Base-by-base conservation (phyloP, 1,284 basidiomycete genomes). In the Tranzscheliella williamsii region DNA sequence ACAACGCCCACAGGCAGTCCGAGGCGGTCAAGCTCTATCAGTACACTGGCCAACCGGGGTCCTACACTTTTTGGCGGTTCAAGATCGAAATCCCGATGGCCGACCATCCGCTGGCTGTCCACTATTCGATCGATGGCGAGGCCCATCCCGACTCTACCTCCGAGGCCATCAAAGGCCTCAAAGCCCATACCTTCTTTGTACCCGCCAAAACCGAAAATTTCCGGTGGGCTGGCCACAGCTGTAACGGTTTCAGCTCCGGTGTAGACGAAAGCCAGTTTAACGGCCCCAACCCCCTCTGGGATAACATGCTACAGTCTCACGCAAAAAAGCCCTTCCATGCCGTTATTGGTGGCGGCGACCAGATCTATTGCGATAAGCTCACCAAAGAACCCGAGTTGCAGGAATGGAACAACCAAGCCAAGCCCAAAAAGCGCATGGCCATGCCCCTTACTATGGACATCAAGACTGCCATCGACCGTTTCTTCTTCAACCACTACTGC, bases 51-150 rank as follows among this genome's bases (percentile, higher is more conserved):
- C 42, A 36, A 45, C 85, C 60, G 32, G 80, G 90, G 13, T 87
- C 87, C 0, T 90, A 84, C 74, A 91, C 90, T 1, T 98, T 98
- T 80, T 97, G 91, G 90, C 84, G 95, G 43, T 97, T 97, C 81
- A 83, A 88, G 76, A 85, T 97, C 45, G 85, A 88, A 65, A 83
- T 98, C 45, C 90, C 90, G 5, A 78, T 97, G 7, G 82, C 83
- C 4, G 79, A 82, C 7, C 79, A 82, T 27, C 90, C 94, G 79
- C 89, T 90, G 83, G 80, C 82, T n/a, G 83, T 95, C 36, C 82
- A 81, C 42, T 97, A 97, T 76, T 75, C 68, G 29, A 60, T 80
- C 51, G 78, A 79, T 31, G 75, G 70, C 32, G 42, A 60, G 24
- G 46, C 65, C 17, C 68, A 74, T 34, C 56, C 60, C 38, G 37